Conservation (phyloP, 495 filamentous ascomycete species). For the Saxispiralis lemnorum region DNA sequence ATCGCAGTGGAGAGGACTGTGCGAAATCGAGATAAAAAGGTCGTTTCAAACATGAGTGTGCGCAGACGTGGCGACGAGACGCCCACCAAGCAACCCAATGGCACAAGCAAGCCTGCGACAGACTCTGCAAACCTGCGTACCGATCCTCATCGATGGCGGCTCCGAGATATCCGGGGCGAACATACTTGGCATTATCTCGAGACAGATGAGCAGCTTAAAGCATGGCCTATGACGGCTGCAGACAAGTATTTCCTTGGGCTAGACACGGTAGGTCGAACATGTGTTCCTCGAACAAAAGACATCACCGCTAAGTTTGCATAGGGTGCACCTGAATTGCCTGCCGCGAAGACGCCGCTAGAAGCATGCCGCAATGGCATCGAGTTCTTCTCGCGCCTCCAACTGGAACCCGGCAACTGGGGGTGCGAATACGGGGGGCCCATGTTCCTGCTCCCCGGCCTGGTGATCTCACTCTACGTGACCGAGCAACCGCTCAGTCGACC, state of each 20-base stretch:
- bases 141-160: conserved; percentile 66
- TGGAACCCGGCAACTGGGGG: conserved; percentile 80
- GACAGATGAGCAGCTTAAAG: conserved; percentile 49
- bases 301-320: background rate
- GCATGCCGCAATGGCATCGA: conserved; percentile 64
- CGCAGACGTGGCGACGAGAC: conserved; percentile 9
- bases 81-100: conserved; percentile 5
- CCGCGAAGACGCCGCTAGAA: conserved; percentile 55
- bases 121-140: conserved; percentile 29
- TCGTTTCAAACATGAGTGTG: too few relatives aligned
- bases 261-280: conserved; percentile 32
- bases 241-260: conserved; percentile 76
- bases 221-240: conserved; percentile 70
- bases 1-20: too few relatives aligned
- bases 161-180: conserved; percentile 62
- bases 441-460: conserved; percentile 73
- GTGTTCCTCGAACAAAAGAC: background rate
- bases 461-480: conserved; percentile 82
- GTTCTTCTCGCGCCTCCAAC: conserved; percentile 81
- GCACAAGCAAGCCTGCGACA: background rate
- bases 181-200: conserved; percentile 90
- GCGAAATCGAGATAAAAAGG: too few relatives aligned
- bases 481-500: conserved; percentile 70
- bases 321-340: conserved; percentile 39
- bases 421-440: conserved; percentile 88